Evolutionary conservation across 805 yeast genomes (phyloP), one percentile per base, ranked within the genome.

Genomic region (Cyberlindnera petersonii): DNA sequence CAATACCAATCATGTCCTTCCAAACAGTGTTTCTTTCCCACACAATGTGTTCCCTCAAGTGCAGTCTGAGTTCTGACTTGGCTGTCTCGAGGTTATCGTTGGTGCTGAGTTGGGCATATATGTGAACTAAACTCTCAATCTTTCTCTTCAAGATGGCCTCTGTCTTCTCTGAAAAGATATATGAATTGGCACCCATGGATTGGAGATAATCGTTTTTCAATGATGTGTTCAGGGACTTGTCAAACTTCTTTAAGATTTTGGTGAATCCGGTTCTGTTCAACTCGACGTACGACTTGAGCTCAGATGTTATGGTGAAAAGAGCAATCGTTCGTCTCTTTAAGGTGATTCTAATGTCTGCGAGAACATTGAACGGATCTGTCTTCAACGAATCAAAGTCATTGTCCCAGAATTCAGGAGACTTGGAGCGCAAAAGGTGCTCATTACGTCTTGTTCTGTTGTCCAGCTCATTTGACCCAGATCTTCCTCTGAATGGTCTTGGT

Each of bases 21-120:
- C 98, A 91, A 21, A 91, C 97, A 0, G 97, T 91, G 59, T 88
- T 88, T 60, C 98, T 75, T 64, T 91, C 98, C 94, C 96, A 91
- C 15, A 89, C 96, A 24, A 91, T 85, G 60, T 91, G 95, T 53
- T 91, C 98, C 47, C 97, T 72, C 47, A 91, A 64, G 64, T 77
- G 73, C 43, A 75, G 55, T 38, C 71, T 63, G 30, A 79, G 61
- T 60, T 71, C 77, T 28, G 57, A 53, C 37, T 65, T 66, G 1
- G 89, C 84, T 31, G 53, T 56, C 4, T 55, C 62, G 13, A 58
- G 38, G 28, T 65, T 60, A 6, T 68, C 63, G 33, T 66, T 65
- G 8, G 74, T 69, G 9, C 69, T 57, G 16, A 78, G 59, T 14
- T 66, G 60, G 3, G 91, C 82, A 55, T 77, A 85, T 21, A 75